Percentiles rank a stretch among this genome's conserved stretches.
These are phyloP conservation scores for Fermentozyma sake DNA, from an alignment of 1,139 yeast genomes.

Conservation along the genomic window DNA sequence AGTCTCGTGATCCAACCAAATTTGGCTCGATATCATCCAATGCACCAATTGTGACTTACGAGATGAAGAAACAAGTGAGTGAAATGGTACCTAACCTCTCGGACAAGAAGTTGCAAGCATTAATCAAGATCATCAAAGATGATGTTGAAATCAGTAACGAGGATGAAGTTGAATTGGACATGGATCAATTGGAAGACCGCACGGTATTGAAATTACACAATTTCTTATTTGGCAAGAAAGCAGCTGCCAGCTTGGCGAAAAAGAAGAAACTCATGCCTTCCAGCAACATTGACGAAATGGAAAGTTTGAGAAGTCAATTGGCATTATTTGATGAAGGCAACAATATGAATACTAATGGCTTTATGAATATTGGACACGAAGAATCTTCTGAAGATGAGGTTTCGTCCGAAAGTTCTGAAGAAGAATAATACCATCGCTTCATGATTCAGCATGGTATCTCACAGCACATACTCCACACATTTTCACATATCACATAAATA, in stretches of 20 bases:
- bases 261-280: slow-evolving; percentile 52
- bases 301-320: slow-evolving; percentile 76
- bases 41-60: slow-evolving; percentile 67
- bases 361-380: slow-evolving; percentile 25
- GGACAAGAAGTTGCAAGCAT: slow-evolving; percentile 79
- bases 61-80: slow-evolving; percentile 92
- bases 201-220: slow-evolving; percentile 83
- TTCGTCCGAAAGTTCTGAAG: slow-evolving; percentile 61
- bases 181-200: slow-evolving; percentile 85
- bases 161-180: slow-evolving; percentile 85
- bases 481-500: no score
- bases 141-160: slow-evolving; percentile 78
- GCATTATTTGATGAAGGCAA: slow-evolving; percentile 64
- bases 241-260: slow-evolving; percentile 25
- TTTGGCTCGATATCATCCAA: slow-evolving; percentile 10
- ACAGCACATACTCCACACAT: slow-evolving; percentile 1
- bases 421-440: slow-evolving; percentile 35
- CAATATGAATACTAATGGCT: slow-evolving; percentile 16
- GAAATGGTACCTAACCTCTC: slow-evolving; percentile 78
- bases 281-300: slow-evolving; percentile 74
- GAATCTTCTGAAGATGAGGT: slow-evolving; percentile 33
- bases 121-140: slow-evolving; percentile 80
- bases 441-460: slow-evolving; percentile 1
- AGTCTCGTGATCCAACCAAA: slow-evolving; percentile 15
- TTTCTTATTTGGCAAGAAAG: slow-evolving; percentile 62